Evolutionary conservation across 208 protist genomes (phyloP).

Genomic region (Trichomonas vaginalis): DNA sequence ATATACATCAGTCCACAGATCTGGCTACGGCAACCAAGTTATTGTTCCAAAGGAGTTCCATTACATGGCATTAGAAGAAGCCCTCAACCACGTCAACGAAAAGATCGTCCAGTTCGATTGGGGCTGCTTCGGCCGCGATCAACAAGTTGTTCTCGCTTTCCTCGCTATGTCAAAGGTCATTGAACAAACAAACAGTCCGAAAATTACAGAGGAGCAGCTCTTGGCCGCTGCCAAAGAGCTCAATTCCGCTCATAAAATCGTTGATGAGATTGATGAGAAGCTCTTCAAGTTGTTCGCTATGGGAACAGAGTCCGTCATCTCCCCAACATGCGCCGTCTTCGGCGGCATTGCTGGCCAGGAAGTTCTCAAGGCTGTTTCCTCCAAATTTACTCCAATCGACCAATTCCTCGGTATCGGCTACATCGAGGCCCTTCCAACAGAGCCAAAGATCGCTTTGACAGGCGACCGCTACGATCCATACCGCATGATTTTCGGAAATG

Average conservation of each 20-base stretch:
- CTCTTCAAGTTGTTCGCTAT: not conserved
- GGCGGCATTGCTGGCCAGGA: constrained; percentile 53
- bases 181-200: not conserved
- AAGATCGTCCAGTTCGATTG: not conserved
- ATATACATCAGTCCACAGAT: constrained; percentile 28
- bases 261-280: not conserved
- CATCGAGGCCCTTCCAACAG: not conserved
- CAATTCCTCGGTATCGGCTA: constrained; percentile 28
- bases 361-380: constrained; percentile 43
- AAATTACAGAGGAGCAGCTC: not conserved
- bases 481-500: constrained; percentile 72
- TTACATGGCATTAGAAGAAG: constrained; percentile 18
- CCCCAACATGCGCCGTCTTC: constrained; percentile 36
- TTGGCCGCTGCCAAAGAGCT: not conserved
- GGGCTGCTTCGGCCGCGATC: not conserved
- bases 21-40: constrained; percentile 31
- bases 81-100: not conserved
- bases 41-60: constrained; percentile 9
- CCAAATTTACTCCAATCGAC: constrained; percentile 50
- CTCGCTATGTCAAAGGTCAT: not conserved
- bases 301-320: not conserved
- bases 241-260: not conserved
- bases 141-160: not conserved
- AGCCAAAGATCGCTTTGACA: not conserved
- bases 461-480: constrained; percentile 70